A percentile compares a stretch with the other conserved stretches of the same genome.
phyloP scores from a whole-genome alignment of 208 protist genomes.

The Vickermania spadyakhi region DNA sequence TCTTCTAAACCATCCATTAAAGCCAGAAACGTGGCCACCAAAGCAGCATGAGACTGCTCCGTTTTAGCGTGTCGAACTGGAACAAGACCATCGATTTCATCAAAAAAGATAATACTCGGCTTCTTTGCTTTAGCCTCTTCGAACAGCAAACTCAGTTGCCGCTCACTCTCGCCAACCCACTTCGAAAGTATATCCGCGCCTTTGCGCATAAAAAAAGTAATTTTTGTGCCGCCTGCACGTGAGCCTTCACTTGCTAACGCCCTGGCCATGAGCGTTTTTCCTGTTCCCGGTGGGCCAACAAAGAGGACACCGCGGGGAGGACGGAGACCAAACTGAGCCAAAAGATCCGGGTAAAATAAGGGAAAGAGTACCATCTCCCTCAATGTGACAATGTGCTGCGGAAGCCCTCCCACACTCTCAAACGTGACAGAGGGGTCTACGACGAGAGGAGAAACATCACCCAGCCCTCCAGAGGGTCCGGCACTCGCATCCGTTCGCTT shows the following conservation, averaged over 20 bases:
- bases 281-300: conserved; percentile 98
- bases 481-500: background rate
- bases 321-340: conserved; percentile 34
- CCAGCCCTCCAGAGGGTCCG: conserved; percentile 19
- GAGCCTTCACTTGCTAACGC: conserved; percentile 98
- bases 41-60: conserved; percentile 75
- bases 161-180: conserved; percentile 98
- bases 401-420: conserved; percentile 69
- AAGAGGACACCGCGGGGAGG: conserved; percentile 97
- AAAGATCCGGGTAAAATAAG: conserved; percentile 59
- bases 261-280: conserved; percentile 98
- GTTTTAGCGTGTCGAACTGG: conserved; percentile 65
- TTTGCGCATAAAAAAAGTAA: conserved; percentile 96
- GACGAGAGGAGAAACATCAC: conserved; percentile 54
- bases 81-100: conserved; percentile 98
- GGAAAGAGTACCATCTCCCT: conserved; percentile 81
- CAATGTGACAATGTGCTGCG: conserved; percentile 64
- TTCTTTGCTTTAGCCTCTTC: conserved; percentile 92
- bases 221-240: conserved; percentile 77
- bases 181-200: conserved; percentile 96
- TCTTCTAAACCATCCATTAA: conserved; percentile 94
- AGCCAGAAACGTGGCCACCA: conserved; percentile 89
- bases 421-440: conserved; percentile 57
- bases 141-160: conserved; percentile 96
- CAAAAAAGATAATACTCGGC: conserved; percentile 99